Evolutionary conservation across 176 grass and related monocot species (phyloP).

Genomic region (Puccinellia tenuiflora): DNA sequence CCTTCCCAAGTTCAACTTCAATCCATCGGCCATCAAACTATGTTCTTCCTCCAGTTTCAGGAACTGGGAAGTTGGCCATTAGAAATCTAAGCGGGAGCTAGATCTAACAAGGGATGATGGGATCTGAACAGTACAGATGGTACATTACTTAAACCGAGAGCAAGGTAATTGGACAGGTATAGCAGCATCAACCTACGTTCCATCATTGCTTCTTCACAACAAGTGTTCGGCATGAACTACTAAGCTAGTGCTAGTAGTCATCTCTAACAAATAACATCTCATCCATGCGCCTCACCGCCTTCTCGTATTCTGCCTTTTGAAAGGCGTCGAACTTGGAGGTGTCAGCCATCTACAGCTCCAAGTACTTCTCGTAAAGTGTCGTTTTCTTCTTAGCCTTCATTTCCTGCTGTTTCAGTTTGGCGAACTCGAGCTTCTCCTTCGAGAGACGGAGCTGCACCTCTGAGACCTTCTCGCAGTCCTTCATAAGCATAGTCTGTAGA

Average conservation of each 20-base stretch:
- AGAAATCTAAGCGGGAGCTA: neutral
- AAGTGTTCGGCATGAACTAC: neutral
- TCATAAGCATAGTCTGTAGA: constrained; percentile 35
- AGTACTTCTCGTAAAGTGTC: constrained; percentile 33
- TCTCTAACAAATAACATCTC: constrained; percentile 20
- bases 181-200: neutral
- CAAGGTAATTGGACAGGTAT: neutral
- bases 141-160: neutral
- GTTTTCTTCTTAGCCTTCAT: constrained; percentile 25
- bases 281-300: constrained; percentile 26
- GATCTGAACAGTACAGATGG: neutral
- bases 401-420: constrained; percentile 29
- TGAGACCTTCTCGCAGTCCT: constrained; percentile 31
- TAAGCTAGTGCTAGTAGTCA: neutral
- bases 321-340: constrained; percentile 26
- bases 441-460: constrained; percentile 36
- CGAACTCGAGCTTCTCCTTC: constrained; percentile 31
- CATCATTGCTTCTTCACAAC: neutral
- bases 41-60: neutral
- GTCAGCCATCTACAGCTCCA: constrained; percentile 34
- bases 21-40: neutral
- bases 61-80: neutral
- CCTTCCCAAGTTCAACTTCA: neutral
- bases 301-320: constrained; percentile 27
- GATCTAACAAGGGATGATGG: neutral